Base-by-base conservation (phyloP, 805 yeast genomes). In the Ogataea saltuana region DNA sequence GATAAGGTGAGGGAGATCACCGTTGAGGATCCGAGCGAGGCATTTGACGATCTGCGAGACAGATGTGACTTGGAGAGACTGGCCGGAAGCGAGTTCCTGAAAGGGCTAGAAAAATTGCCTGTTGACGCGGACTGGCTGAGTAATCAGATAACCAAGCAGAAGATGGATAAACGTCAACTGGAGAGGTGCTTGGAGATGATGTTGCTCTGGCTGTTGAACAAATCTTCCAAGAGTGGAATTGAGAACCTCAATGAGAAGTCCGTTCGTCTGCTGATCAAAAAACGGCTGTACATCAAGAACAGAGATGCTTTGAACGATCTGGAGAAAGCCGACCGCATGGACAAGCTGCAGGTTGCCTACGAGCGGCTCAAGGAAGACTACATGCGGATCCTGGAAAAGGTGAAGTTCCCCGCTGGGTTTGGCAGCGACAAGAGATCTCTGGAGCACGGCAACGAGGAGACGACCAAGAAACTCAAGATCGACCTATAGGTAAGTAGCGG, bases 1-100 rank as follows among this genome's bases (percentile, higher is more conserved):
- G 56, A 60, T 0, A 46, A 57, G 1, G 78, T 89, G 18, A 64
- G 68, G 25, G 95, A 90, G 54, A 74, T 93, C 29, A 88, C 91
- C 0, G 88, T 93, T 4, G 98, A 93, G 61, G 99, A 93, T 61
- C 98, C 98, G 3, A 86, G 85, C 58, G 97, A 89, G 59, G 79
- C 80, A 26, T 91, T 93, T 65, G 99, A 93, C 59, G 95, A 87
- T 58, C 69, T 93, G 52, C 74, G 99, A 45, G 97, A 93, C 60
- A 70, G 91, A 23, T 75, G 81, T 49, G 98, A 93, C 58, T 69
- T 88, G 51, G 64, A 67, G 44, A 67, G 82, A 53, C 60, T 83
- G 23, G 55, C 61, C 19, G 46, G 47, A 1, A 64, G 67, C 4
- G 49, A 47, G 0, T 55, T 67, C 34, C 56, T 72, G 21, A 46